Evolutionary conservation across 495 filamentous ascomycete genomes (phyloP), one percentile per base, ranked within the genome.

Genomic region (Astrothelium subdiscretum): DNA sequence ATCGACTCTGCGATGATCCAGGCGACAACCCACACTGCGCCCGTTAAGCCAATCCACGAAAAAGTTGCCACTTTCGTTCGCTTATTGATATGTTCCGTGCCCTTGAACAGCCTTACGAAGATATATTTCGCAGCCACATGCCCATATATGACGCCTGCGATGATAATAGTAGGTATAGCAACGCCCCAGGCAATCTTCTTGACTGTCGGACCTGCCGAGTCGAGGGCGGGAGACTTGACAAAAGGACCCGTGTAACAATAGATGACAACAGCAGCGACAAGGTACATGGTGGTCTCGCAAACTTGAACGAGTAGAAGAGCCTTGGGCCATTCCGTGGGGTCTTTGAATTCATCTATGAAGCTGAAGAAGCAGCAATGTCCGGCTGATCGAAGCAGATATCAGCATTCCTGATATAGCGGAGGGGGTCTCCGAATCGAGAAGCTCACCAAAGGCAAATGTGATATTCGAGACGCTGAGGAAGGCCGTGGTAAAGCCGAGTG

Each of bases 171-270:
- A 0, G 90, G 90, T 18, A 90, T 77, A 32, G 89, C 89, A 63
- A 95, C 77, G 20, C 89, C 90, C 68, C 88, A 95, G 2, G 88
- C 87, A 40, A 91, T 72, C 72, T 89, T 90, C 62, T 82, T 80
- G 18, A 92, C 70, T 0, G 82, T 31, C 1, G 76, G 74, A 12
- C 82, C 78, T 10, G 87, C 83, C 0, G 85, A 85, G 18, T 84
- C 79, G 0, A 92, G 79, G 3, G 88, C 88, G 0, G 89, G 89
- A 1, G 84, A 85, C 5, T 74, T 65, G 43, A 92, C 89, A n/a
- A 75, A 72, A 1, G 72, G 71, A n/a, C 90, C 90, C 32, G 85
- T 83, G 69, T 83, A 95, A 71, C 73, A 77, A 75, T 92, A 95
- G 65, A 91, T 85, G 26, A 91, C 76, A 2, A 84, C 78, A 13